Base-by-base conservation (phyloP, 805 yeast genomes). In the Debaryomyces hansenii region DNA sequence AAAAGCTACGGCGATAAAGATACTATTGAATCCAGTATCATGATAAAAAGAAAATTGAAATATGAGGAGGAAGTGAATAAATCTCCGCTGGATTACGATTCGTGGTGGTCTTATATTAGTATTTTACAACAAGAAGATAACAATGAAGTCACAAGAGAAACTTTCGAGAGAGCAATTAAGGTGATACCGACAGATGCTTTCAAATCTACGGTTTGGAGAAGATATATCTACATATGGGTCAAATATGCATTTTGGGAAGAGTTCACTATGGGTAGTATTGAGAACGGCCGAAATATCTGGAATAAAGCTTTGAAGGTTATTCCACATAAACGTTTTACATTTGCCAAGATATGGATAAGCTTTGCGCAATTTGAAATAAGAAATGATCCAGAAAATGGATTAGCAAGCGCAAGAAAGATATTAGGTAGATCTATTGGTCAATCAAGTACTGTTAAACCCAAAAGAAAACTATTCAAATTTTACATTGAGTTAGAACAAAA, bases 91-190 rank as follows among this genome's bases (percentile, higher is more conserved):
- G 87, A 88, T 64, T 83, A 81, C 62, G 94, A 87, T 56, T 67
- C 82, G 0, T 91, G 98, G 97, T 90, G 96, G 92, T 60, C 79
- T 0, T 84, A 83, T 56, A 48, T 89, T 1, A 71, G 77, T 10
- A 58, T 88, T 20, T 55, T 82, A 10, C 77, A 77, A 42, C 72
- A 75, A 20, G 58, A 59, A 4, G 55, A 70, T 15, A 52, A 41
- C 46, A 12, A 20, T 14, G 37, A 42, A 2, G 20, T 10, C 2
- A 20, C 46, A 21, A 38, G 47, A 37, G 56, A 10, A 1, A 62
- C 66, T 9, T 78, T 74, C 52, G 79, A 77, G 44, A 55, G 68
- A 8, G 80, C 88, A 0, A 57, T 82, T 2, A 46, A 62, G 0
- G 48, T 58, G 4, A 52, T 52, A 0, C 89, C 84, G 0, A 32